phyloP scores from a whole-genome alignment of 495 filamentous ascomycete genomes.

The Sordaria brevicollis region DNA sequence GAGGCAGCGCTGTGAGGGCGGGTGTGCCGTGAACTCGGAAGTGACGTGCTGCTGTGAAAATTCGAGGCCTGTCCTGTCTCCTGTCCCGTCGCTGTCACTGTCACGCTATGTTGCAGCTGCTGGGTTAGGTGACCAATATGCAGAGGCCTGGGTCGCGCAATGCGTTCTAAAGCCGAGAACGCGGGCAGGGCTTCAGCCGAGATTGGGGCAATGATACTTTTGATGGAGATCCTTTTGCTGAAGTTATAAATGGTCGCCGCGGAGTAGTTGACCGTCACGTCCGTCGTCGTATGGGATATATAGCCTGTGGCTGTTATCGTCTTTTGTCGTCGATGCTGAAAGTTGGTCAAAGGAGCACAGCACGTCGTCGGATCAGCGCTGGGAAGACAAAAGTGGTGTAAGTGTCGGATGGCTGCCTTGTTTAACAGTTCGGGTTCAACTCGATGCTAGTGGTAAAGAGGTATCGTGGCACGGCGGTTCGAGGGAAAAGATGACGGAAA shows the following conservation, averaged over 20 bases:
- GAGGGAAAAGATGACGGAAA: not conserved
- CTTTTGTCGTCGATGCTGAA: not conserved
- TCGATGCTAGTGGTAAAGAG: not conserved
- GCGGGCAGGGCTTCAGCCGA: not conserved
- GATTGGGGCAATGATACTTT: not conserved
- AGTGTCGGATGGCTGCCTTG: not conserved
- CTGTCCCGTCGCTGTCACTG: not conserved
- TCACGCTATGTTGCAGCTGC: not conserved
- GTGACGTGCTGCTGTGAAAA: not conserved
- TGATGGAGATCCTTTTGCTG: not conserved
- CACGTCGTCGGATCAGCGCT: not conserved
- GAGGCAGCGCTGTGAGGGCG: not conserved
- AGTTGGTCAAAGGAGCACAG: not conserved
- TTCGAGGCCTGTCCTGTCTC: not conserved
- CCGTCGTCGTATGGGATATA: not conserved
- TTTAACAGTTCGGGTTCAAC: not conserved
- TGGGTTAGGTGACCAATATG: not conserved
- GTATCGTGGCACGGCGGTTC: not conserved
- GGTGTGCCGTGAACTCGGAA: not conserved
- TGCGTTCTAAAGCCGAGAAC: not conserved
- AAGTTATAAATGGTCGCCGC: not conserved
- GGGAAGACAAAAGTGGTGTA: not conserved
- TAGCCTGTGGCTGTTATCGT: not conserved
- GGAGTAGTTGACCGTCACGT: not conserved
- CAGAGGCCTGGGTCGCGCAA: not conserved